Evolutionary conservation across 192 early-diverging fungal species (phyloP), one percentile per base, ranked within the genome.

Genomic region (Rhizoclosmatium globosum): DNA sequence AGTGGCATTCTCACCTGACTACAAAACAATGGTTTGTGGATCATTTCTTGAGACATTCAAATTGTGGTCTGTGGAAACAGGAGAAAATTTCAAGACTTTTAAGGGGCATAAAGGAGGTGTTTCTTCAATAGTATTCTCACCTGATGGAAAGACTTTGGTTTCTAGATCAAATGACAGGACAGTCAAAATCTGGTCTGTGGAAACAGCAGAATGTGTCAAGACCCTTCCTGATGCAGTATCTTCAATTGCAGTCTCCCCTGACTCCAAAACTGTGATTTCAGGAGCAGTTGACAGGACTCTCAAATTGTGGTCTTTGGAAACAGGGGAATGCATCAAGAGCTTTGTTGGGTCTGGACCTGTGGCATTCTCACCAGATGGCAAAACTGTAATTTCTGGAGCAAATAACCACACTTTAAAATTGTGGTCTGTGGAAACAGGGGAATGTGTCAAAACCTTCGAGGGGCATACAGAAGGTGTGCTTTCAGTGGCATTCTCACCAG

Each of bases 121-220:
- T 17, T 64, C 13, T 23, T 69, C 64, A 41, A 75, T 82, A 13
- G 75, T 64, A 6, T n/a, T 82, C 6, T 21, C 44, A 21, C n/a
- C 70, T 45, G 70, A 79, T 73, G 68, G 69, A 7, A 3, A 45
- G 21, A 41, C 44, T 3, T 44, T 79, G 66, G 78, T 79, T 2
- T 72, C 69, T 47, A 70, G 79, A n/a, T 57, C 47, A 23, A n/a
- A 70, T 68, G 79, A 81, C 48, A 17, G 58, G 39, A 81, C 79
- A 17, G 79, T 81, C 13, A 23, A 46, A 39, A 19, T 81, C 4
- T 81, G 79, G 79, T 46, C n/a, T 23, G 2, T 56, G 19, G 3
- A 31, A 47, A 53, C 6, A 21, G 68, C 47, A 13, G 3, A 11
- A 53, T 62, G 60, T 23, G 21, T 62, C 4, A 38, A 17, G 21